Evolutionary conservation across 345 rosid species (phyloP).

Genomic region (Camelina laxa): DNA sequence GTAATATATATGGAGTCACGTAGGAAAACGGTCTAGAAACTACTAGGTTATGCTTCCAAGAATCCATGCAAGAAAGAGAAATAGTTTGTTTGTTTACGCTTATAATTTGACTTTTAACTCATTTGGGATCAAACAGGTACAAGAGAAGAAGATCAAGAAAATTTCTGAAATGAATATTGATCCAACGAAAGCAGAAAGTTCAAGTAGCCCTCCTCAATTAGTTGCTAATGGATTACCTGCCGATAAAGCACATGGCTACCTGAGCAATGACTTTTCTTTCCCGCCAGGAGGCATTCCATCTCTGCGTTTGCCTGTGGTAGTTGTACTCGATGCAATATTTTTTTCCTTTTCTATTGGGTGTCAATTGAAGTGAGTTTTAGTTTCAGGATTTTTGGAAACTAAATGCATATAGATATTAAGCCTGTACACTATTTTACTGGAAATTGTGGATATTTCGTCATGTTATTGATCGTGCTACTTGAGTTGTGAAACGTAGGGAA

Average conservation of each 20-base stretch:
- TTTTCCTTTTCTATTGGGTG: not conserved
- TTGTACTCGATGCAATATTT: conserved; percentile 51
- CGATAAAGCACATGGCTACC: conserved; percentile 43
- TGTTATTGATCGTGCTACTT: not conserved
- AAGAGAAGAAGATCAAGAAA: conserved; percentile 94
- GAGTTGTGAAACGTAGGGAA: conserved; percentile 16
- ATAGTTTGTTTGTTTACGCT: conserved; percentile 11
- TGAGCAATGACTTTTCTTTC: conserved; percentile 57
- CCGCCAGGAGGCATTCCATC: conserved; percentile 72
- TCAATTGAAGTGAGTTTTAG: conserved; percentile 22
- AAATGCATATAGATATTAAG: conserved; percentile 22
- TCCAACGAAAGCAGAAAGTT: conserved; percentile 43
- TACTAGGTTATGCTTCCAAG: not conserved
- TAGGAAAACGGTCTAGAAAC: conserved; percentile 25
- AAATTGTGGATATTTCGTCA: conserved; percentile 8
- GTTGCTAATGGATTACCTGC: conserved; percentile 64
- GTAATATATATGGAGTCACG: not conserved
- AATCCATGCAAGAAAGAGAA: not conserved
- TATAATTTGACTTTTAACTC: conserved; percentile 1
- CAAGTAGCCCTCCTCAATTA: conserved; percentile 46
- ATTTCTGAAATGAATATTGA: conserved; percentile 78
- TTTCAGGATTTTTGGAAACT: conserved; percentile 29
- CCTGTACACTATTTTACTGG: conserved; percentile 8
- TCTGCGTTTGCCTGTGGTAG: conserved; percentile 89
- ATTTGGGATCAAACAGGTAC: conserved; percentile 61